Conservation (phyloP, 768 basidiomycete species). For the Hemileccinum rubropunctum region DNA sequence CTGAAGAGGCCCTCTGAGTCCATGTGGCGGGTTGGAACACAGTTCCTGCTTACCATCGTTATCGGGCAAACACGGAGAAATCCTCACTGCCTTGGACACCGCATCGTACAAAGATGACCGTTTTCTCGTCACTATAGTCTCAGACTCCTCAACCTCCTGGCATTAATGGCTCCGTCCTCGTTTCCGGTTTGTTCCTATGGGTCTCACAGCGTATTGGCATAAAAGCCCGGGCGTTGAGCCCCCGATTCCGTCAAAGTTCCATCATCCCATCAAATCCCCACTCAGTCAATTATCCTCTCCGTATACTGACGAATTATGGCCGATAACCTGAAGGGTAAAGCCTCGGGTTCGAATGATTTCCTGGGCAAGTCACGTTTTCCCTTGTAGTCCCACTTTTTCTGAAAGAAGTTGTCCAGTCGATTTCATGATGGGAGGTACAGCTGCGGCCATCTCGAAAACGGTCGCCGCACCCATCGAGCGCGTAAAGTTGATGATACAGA, state of each 20-base stretch:
- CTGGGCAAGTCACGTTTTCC: slow-evolving; percentile 8
- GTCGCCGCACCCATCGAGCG: slow-evolving; percentile 41
- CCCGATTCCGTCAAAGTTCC: no score
- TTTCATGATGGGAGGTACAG: slow-evolving; percentile 38
- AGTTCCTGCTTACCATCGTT: no score
- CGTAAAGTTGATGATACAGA: slow-evolving; percentile 40
- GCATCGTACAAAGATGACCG: no score
- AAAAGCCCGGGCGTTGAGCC: background rate
- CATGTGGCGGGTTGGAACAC: no score
- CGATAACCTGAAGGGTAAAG: background rate
- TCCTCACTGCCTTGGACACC: no score
- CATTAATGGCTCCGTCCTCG: background rate
- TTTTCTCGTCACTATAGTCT: no score
- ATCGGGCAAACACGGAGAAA: no score
- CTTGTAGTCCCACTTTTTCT: background rate
- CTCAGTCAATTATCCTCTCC: slow-evolving; percentile 7
- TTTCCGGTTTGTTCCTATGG: slow-evolving; percentile 17
- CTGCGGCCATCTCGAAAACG: slow-evolving; percentile 37
- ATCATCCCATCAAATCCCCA: slow-evolving; percentile 14
- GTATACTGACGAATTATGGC: slow-evolving; percentile 3
- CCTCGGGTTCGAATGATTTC: slow-evolving; percentile 14
- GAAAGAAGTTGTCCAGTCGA: slow-evolving; percentile 23
- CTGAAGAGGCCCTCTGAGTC: no score
- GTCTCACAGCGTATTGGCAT: background rate
- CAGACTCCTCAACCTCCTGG: background rate